These are phyloP conservation scores for Aphanomyces stellatus DNA, from an alignment of 352 stramenopile species.

Conservation along the genomic window DNA sequence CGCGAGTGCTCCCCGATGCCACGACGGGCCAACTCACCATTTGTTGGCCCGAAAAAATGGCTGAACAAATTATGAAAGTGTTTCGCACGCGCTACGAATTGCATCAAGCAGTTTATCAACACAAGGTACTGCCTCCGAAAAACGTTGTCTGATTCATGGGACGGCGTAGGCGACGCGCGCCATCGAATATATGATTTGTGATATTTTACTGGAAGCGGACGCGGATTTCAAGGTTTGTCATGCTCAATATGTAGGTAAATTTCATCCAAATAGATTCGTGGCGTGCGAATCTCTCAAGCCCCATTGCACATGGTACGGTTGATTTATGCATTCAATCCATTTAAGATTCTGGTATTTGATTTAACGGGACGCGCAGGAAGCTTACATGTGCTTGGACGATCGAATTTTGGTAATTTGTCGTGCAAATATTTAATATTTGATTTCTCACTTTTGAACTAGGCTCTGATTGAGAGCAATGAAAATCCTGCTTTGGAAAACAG, in stretches of 20 bases:
- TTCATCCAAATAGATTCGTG: slow-evolving; percentile 46
- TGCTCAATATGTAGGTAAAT: background rate
- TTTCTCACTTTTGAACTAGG: too few relatives aligned
- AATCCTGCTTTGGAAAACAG: slow-evolving; percentile 35
- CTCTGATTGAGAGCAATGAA: slow-evolving; percentile 59
- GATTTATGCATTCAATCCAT: too few relatives aligned
- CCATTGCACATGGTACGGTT: slow-evolving; percentile 41
- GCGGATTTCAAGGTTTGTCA: background rate
- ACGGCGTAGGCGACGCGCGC: slow-evolving; percentile 27
- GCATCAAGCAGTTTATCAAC: slow-evolving; percentile 83
- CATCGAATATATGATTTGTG: slow-evolving; percentile 85
- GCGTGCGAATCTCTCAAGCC: slow-evolving; percentile 55
- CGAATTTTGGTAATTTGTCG: slow-evolving; percentile 40
- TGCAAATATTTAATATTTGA: too few relatives aligned
- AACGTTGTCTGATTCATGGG: background rate
- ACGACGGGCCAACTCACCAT: slow-evolving; percentile 39
- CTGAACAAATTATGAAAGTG: slow-evolving; percentile 76
- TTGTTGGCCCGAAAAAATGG: slow-evolving; percentile 85
- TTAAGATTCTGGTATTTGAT: background rate
- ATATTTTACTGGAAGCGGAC: slow-evolving; percentile 64
- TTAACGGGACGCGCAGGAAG: slow-evolving; percentile 26
- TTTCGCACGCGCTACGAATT: slow-evolving; percentile 83
- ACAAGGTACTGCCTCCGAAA: slow-evolving; percentile 40
- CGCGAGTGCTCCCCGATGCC: slow-evolving; percentile 53
- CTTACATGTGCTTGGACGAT: slow-evolving; percentile 79